Evolutionary conservation across 371 early-diverging fungal species (phyloP).

Genomic region (Thermomucor indicae-seudaticae): DNA sequence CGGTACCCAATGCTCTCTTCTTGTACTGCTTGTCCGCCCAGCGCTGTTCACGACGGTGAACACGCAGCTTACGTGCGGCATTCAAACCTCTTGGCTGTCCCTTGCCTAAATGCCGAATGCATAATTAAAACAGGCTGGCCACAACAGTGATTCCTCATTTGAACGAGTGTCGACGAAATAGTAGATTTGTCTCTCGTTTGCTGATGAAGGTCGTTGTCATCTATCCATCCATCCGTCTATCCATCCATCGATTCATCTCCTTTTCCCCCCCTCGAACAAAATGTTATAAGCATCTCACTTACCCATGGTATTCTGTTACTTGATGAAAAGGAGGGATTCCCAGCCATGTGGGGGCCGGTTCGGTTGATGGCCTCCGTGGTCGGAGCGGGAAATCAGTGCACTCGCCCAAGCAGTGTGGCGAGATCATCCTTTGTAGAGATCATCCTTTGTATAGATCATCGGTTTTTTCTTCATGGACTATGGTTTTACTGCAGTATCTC

Average conservation of each 20-base stretch:
- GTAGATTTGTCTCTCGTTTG: not conserved
- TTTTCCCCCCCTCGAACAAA: not conserved
- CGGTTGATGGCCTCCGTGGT: no score
- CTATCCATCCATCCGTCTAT: slow-evolving; percentile 13
- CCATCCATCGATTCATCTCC: slow-evolving; percentile 1
- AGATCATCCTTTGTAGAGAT: no score
- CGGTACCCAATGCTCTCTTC: slow-evolving; percentile 97
- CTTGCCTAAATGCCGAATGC: slow-evolving; percentile 69
- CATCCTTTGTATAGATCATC: no score
- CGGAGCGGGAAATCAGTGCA: no score
- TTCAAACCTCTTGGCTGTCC: slow-evolving; percentile 98
- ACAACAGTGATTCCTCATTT: not conserved
- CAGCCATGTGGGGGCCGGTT: no score
- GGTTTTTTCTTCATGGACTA: no score
- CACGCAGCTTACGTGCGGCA: slow-evolving; percentile 98
- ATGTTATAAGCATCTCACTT: no score
- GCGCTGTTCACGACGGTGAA: slow-evolving; percentile 94
- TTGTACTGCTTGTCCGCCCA: slow-evolving; percentile 99
- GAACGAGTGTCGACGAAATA: no score
- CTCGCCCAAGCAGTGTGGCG: no score
- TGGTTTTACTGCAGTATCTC: no score
- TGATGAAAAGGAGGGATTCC: no score
- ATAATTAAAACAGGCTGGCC: not conserved
- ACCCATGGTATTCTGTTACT: no score
- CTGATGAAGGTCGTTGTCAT: not conserved